These are phyloP conservation scores for Hypomontagnella monticulosa DNA, from an alignment of 495 filamentous ascomycete species.

Conservation along the genomic window DNA sequence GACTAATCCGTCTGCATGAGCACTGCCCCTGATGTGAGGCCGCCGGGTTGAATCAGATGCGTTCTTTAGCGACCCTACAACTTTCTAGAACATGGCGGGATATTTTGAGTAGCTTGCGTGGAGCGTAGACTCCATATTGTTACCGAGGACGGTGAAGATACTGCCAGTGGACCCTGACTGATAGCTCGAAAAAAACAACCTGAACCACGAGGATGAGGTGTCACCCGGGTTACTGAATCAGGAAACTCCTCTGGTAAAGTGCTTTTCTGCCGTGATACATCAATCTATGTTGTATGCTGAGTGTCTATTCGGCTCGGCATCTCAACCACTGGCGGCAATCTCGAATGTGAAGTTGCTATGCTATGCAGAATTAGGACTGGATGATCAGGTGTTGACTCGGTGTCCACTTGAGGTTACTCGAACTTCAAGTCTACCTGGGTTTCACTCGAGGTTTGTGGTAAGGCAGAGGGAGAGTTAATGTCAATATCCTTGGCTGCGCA, in stretches of 20 bases:
- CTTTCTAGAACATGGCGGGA: conserved; percentile 18
- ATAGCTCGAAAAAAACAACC: conserved; percentile 18
- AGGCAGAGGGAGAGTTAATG: conserved; percentile 4
- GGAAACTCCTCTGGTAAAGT: conserved; percentile 19
- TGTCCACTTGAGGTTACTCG: neutral
- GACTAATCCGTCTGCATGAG: conserved; percentile 28
- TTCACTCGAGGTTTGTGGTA: conserved; percentile 13
- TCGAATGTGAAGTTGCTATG: conserved; percentile 10
- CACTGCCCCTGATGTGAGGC: conserved; percentile 30
- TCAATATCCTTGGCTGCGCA: conserved; percentile 27
- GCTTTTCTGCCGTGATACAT: conserved; percentile 14
- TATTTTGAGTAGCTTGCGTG: conserved; percentile 18
- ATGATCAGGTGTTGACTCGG: conserved; percentile 2
- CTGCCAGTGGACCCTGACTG: neutral
- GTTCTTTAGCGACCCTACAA: conserved; percentile 15
- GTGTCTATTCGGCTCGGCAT: conserved; percentile 20
- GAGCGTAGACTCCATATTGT: conserved; percentile 8
- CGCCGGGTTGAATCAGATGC: conserved; percentile 25
- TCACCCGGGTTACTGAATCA: conserved; percentile 24
- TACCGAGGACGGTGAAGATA: conserved; percentile 3
- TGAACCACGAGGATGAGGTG: conserved; percentile 23
- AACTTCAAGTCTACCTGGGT: too few relatives aligned
- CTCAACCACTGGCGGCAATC: conserved; percentile 25
- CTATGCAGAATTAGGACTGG: conserved; percentile 7
- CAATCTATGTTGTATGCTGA: conserved; percentile 22